phyloP scores from a whole-genome alignment of 306 rosid genomes.

The Sphenostylis stenocarpa region DNA sequence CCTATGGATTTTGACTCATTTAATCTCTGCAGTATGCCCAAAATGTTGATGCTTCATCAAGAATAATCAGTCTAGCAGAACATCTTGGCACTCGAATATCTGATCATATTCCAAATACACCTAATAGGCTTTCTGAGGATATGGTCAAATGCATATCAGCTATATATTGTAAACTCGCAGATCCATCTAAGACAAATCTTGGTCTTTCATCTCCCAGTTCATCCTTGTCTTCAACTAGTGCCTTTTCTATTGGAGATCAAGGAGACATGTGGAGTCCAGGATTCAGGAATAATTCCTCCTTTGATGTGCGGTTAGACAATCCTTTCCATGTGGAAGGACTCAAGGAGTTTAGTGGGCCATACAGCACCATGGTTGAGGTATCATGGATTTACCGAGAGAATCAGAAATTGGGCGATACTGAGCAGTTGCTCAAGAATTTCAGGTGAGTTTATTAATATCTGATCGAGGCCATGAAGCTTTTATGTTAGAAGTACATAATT shows the following conservation, averaged over 20 bases:
- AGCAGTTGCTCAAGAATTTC: constrained; percentile 75
- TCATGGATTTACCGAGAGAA: constrained; percentile 77
- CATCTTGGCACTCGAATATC: constrained; percentile 74
- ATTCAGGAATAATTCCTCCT: constrained; percentile 60
- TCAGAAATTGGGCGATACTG: constrained; percentile 65
- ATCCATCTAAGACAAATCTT: constrained; percentile 58
- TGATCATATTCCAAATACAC: constrained; percentile 74
- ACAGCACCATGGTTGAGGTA: constrained; percentile 93
- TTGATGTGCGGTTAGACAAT: constrained; percentile 73
- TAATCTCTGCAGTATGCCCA: constrained; percentile 59
- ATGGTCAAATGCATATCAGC: constrained; percentile 88
- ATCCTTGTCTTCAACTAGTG: constrained; percentile 65
- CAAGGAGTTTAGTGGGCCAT: constrained; percentile 83
- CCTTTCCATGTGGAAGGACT: constrained; percentile 88
- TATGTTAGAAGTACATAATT: neutral
- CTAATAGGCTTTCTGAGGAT: constrained; percentile 83
- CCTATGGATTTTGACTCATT: constrained; percentile 34
- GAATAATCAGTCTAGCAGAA: constrained; percentile 77
- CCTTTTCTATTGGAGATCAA: constrained; percentile 70
- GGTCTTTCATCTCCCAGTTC: constrained; percentile 83
- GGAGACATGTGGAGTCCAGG: constrained; percentile 81
- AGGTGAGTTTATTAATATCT: constrained; percentile 45
- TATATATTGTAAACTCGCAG: constrained; percentile 83
- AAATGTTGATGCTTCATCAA: constrained; percentile 54
- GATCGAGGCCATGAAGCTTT: constrained; percentile 6